A percentile compares a stretch with the other conserved stretches of the same genome.
Conservation (phyloP, 768 basidiomycete genomes). For the Serendipita sp. region DNA sequence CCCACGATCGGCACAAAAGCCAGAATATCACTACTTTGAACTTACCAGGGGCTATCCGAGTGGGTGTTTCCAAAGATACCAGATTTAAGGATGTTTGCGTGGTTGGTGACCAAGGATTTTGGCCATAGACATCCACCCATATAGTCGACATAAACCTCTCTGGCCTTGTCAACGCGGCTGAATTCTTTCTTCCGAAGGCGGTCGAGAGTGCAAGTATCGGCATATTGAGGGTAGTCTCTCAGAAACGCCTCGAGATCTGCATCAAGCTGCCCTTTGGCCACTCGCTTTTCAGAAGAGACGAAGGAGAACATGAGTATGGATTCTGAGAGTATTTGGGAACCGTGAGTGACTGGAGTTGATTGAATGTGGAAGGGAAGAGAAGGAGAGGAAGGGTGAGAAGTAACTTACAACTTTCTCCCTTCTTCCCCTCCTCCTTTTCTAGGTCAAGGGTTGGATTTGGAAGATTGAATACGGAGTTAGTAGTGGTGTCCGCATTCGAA, state of each 20-base stretch:
- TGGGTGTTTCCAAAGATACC: slow-evolving; percentile 71
- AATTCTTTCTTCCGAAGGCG: slow-evolving; percentile 50
- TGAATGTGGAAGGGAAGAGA: too few species aligned
- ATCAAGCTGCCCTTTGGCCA: neutral
- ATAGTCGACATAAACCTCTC: slow-evolving; percentile 72
- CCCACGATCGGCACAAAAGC: neutral
- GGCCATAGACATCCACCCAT: slow-evolving; percentile 77
- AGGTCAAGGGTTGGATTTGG: too few species aligned
- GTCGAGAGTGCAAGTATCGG: slow-evolving; percentile 55
- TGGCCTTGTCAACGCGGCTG: slow-evolving; percentile 37
- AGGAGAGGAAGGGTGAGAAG: too few species aligned
- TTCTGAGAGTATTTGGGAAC: too few species aligned
- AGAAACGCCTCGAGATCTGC: slow-evolving; percentile 22
- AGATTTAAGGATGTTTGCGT: slow-evolving; percentile 49
- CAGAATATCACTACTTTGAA: too few species aligned
- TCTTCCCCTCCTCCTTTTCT: too few species aligned
- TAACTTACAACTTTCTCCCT: too few species aligned
- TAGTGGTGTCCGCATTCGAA: too few species aligned
- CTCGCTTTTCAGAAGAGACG: too few species aligned
- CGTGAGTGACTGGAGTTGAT: too few species aligned
- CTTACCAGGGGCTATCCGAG: slow-evolving; percentile 61
- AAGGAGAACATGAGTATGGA: too few species aligned
- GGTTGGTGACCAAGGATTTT: slow-evolving; percentile 55
- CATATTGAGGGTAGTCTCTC: slow-evolving; percentile 36
- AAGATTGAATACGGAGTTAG: too few species aligned